Evolutionary conservation across 2,329 filamentous ascomycete genomes (phyloP).

Genomic region (Fusarium chaquense): DNA sequence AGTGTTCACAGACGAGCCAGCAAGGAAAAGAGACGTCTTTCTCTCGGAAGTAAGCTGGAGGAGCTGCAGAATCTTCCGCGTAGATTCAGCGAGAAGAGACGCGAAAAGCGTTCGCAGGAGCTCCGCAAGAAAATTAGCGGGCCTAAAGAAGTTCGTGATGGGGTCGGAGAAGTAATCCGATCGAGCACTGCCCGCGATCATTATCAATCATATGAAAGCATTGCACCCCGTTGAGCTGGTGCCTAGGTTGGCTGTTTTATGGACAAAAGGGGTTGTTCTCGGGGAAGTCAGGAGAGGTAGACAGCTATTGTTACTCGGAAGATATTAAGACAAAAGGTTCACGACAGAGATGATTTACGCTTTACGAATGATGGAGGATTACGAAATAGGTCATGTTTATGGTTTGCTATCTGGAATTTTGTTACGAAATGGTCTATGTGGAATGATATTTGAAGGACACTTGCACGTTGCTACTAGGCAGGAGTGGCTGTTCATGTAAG

Average conservation of each 20-base stretch:
- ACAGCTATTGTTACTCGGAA: conserved; percentile 5
- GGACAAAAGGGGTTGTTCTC: conserved; percentile 3
- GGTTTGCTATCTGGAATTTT: conserved; percentile 35
- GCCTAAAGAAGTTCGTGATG: conserved; percentile 69
- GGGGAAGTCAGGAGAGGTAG: conserved; percentile 1
- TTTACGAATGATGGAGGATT: conserved; percentile 41
- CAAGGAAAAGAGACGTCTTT: conserved; percentile 51
- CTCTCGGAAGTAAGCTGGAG: conserved; percentile 62
- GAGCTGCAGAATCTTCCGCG: conserved; percentile 66
- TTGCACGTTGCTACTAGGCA: conserved; percentile 28
- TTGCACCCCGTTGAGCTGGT: conserved; percentile 8
- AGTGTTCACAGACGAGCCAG: conserved; percentile 45
- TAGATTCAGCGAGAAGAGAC: conserved; percentile 67
- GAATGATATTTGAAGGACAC: conserved; percentile 30
- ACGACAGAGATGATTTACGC: conserved; percentile 47
- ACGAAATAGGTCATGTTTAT: conserved; percentile 32
- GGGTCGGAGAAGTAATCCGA: conserved; percentile 68
- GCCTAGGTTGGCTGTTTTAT: not conserved
- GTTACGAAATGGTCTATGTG: conserved; percentile 25
- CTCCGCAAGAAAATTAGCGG: conserved; percentile 71
- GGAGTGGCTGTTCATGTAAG: conserved; percentile 37
- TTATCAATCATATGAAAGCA: conserved; percentile 21
- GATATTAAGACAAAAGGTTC: conserved; percentile 36
- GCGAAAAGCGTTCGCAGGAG: conserved; percentile 69
- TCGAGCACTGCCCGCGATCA: conserved; percentile 49